Base-by-base conservation (phyloP, 2,329 filamentous ascomycete genomes). In the Lasiodiplodia hormozganensis region DNA sequence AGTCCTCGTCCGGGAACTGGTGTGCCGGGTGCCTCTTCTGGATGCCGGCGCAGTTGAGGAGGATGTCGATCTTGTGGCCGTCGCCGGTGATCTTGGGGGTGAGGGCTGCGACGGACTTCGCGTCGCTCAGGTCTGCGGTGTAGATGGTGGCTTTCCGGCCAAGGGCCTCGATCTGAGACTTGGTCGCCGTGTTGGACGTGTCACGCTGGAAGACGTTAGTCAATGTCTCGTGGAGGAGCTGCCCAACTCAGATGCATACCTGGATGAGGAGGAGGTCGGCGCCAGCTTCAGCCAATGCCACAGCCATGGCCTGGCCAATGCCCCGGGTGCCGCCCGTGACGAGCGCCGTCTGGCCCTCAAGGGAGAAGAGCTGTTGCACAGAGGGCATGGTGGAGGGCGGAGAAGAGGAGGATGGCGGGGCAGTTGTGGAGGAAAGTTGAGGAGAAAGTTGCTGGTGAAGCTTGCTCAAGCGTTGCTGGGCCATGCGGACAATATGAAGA, bases 21-120 rank as follows among this genome's bases (percentile, higher is more conserved):
- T 93, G 88, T 53, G 90, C 89, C 0, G 92, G 88, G 78, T 96
- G 91, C 16, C 93, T 86, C 70, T 89, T 86, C 80, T 97, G 94
- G 76, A 97, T 94, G 31, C 94, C 94, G 21, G 92, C 94, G 81
- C 92, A 95, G 82, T 94, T 97, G 73, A 97, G 82, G 8, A 97
- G 87, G 75, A 96, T 92, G 76, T 92, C 87, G 71, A 96, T 88
- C 76, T 88, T 85, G 71, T 84, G 80, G 60, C 86, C 86, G 74
- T 89, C 87, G 52, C 83, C 81, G n/a, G 92, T 82, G 68, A 94
- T 79, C 31, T 81, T 80, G 28, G 89, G 87, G 1, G 88, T 82
- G 2, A 94, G 84, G 0, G 81, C 79, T n/a, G 85, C 81, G 67
- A 94, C 89, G 25, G 88, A 87, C 23, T 81, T 74, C n/a, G 83